Evolutionary conservation across 495 filamentous ascomycete species (phyloP), one percentile per base, ranked within the genome.

Genomic region (Xylaria palmicola): DNA sequence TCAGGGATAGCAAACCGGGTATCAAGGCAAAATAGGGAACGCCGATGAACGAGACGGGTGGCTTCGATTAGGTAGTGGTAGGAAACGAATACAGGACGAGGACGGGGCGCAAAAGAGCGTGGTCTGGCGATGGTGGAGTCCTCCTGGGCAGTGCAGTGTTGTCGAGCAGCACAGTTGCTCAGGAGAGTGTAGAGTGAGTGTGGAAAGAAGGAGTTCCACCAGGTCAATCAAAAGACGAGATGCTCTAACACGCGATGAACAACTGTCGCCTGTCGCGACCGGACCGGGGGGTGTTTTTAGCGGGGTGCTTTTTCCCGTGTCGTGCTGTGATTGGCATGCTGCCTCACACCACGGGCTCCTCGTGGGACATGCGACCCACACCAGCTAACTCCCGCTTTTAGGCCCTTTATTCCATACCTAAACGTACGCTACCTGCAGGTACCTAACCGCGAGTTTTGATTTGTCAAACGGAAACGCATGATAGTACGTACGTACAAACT

Each of bases 21-120:
- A 39, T 67, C 62, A 63, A 62, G 26, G 50, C 56, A 51, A 65
- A 64, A 43, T 45, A 53, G n/a, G 48, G n/a, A n/a, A 37, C 44
- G 45, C 64, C 61, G 40, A 24, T 36, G 43, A 62, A 65, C 41
- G 62, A 65, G 41, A 53, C 32, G 41, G 58, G 37, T 58, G 50
- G 57, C 61, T 34, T 57, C 26, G 47, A 69, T 64, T 66, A 71
- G 59, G 43, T 57, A 59, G 60, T n/a, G n/a, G 40, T 37, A 51
- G n/a, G 47, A 62, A 51, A 48, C 20, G 40, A 49, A 64, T 41
- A 53, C 20, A 60, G 37, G 29, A 43, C 37, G 40, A 48, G 37
- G 29, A 43, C 37, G 40, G 40, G 40, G 57, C 36, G 57, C 50
- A 48, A 53, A 55, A 34, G 59, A 45, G 49, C 39, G 36, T 29